These are phyloP conservation scores for Pseudevernia furfuracea DNA, from an alignment of 495 filamentous ascomycete species.

Conservation along the genomic window DNA sequence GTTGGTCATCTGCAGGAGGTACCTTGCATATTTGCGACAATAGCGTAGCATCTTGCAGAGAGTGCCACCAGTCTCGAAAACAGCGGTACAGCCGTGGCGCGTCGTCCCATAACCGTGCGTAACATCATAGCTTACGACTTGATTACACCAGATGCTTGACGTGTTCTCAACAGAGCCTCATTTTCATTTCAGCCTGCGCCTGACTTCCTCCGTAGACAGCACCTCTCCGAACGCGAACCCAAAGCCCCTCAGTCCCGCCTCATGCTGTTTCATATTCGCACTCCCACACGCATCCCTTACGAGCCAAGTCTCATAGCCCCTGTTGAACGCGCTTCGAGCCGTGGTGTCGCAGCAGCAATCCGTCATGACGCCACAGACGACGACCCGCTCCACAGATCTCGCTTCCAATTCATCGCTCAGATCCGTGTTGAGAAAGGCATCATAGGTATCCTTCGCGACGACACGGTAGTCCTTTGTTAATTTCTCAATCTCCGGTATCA, in stretches of 20 bases:
- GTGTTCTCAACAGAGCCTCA: background rate
- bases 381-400: constrained; percentile 27
- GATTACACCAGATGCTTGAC: too few relatives aligned
- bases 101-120: too few relatives aligned
- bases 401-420: constrained; percentile 26
- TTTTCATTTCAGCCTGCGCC: constrained; percentile 21
- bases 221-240: constrained; percentile 34
- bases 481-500: constrained; percentile 30
- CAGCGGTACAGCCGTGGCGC: too few relatives aligned
- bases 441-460: constrained; percentile 32
- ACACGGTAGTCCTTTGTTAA: constrained; percentile 17
- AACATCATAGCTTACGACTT: too few relatives aligned
- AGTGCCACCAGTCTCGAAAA: too few relatives aligned
- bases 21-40: too few relatives aligned
- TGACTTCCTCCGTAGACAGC: constrained; percentile 28
- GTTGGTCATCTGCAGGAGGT: too few relatives aligned
- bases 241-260: constrained; percentile 31
- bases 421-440: constrained; percentile 31
- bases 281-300: constrained; percentile 36
- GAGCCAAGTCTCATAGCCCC: constrained; percentile 38
- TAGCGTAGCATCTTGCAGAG: too few relatives aligned
- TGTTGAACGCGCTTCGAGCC: constrained; percentile 35
- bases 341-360: constrained; percentile 40
- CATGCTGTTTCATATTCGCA: constrained; percentile 31
- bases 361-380: constrained; percentile 40